A percentile compares a stretch with the other conserved stretches of the same genome.
Evolutionary conservation across 768 basidiomycete genomes (phyloP).

Genomic region (Boletus tomentosulus): DNA sequence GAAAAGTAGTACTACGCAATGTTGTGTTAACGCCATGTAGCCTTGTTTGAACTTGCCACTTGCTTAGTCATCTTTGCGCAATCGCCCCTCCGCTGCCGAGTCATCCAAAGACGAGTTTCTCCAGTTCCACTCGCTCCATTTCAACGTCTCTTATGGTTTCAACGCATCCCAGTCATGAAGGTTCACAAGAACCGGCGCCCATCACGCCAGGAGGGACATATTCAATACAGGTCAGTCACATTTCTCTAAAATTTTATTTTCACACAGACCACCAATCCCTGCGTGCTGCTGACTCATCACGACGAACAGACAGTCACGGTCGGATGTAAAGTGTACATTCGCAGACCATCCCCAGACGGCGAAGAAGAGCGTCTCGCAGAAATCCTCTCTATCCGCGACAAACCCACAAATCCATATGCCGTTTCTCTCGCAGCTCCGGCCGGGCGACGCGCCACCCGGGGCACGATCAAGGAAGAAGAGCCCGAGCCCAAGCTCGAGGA

Average conservation of each 20-base stretch:
- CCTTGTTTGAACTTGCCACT: neutral
- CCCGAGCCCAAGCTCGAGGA: constrained; percentile 62
- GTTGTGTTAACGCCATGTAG: neutral
- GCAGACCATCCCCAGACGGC: constrained; percentile 71
- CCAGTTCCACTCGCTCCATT: neutral
- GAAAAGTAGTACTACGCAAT: neutral
- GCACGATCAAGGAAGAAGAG: constrained; percentile 41
- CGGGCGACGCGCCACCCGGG: constrained; percentile 39
- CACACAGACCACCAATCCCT: constrained; percentile 13
- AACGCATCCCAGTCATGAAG: constrained; percentile 29
- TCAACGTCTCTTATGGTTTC: constrained; percentile 25
- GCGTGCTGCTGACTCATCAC: constrained; percentile 34
- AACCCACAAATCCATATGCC: constrained; percentile 61
- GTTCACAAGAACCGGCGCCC: constrained; percentile 50
- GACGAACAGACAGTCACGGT: constrained; percentile 69
- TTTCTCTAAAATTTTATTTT: constrained; percentile 17
- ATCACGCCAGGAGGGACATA: constrained; percentile 75
- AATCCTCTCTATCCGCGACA: constrained; percentile 91
- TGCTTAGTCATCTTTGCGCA: constrained; percentile 22
- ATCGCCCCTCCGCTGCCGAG: neutral
- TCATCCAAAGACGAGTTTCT: constrained; percentile 6
- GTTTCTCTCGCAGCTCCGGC: constrained; percentile 5
- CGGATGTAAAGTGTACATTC: constrained; percentile 94
- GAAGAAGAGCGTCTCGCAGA: constrained; percentile 92
- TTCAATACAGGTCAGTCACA: constrained; percentile 61